A percentile compares a stretch with the other conserved stretches of the same genome.
Evolutionary conservation across 192 early-diverging fungal species (phyloP).

Genomic region (Gamsiella multidivaricata): DNA sequence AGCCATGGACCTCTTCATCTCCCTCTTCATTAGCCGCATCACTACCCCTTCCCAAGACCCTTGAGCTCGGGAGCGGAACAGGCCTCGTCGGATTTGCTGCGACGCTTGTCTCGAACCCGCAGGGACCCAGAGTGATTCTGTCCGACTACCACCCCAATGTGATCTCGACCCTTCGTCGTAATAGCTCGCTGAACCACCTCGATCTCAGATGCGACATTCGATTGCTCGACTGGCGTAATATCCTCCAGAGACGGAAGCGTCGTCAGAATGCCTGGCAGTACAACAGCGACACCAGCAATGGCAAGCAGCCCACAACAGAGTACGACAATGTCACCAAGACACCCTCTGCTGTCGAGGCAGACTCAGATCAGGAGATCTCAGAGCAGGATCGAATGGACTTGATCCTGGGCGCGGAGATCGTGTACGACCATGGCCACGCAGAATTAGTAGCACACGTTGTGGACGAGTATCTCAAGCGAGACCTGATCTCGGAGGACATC

Average conservation of each 20-base stretch:
- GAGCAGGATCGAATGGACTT: slow-evolving; percentile 45
- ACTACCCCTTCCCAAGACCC: slow-evolving; percentile 35
- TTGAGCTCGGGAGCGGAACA: slow-evolving; percentile 67
- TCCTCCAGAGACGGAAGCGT: slow-evolving; percentile 24
- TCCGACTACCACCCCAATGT: slow-evolving; percentile 67
- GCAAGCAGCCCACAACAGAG: slow-evolving; percentile 15
- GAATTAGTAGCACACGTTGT: slow-evolving; percentile 60
- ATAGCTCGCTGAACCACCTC: slow-evolving; percentile 46
- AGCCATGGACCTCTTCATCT: slow-evolving; percentile 39
- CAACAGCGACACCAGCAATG: neutral
- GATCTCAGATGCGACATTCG: slow-evolving; percentile 40
- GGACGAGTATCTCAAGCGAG: slow-evolving; percentile 53
- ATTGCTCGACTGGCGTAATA: slow-evolving; percentile 56
- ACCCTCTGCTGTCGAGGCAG: neutral
- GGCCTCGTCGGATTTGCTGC: slow-evolving; percentile 62
- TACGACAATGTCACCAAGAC: slow-evolving; percentile 17
- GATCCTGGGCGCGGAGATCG: slow-evolving; percentile 60
- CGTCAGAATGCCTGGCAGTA: slow-evolving; percentile 23
- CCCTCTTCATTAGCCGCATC: slow-evolving; percentile 2
- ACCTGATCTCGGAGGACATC: slow-evolving; percentile 4
- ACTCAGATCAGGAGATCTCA: slow-evolving; percentile 14
- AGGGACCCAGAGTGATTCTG: slow-evolving; percentile 48
- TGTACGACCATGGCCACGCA: slow-evolving; percentile 67
- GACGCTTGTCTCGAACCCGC: slow-evolving; percentile 48
- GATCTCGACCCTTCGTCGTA: slow-evolving; percentile 55